Evolutionary conservation across 2,329 filamentous ascomycete genomes (phyloP).

Genomic region (Botrytis aclada): DNA sequence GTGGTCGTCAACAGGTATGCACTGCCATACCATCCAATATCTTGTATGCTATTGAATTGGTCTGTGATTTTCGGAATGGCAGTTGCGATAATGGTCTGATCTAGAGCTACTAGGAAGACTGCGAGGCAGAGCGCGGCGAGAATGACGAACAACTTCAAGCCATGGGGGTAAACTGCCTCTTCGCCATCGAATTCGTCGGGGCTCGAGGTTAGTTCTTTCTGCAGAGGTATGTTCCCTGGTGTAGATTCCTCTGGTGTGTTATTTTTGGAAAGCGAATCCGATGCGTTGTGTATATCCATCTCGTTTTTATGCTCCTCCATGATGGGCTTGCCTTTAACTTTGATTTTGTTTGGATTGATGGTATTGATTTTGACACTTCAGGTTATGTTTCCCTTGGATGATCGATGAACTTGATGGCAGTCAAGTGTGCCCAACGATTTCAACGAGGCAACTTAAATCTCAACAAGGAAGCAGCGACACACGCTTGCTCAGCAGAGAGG

Average conservation of each 20-base stretch:
- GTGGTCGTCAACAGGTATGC: slow-evolving; percentile 41
- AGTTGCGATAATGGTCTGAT: slow-evolving; percentile 40
- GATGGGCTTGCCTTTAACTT: background rate
- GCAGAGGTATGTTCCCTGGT: background rate
- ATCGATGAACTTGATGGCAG: background rate
- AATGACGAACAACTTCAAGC: slow-evolving; percentile 32
- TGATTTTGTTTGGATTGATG: background rate
- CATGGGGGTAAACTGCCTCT: slow-evolving; percentile 21
- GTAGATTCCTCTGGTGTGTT: background rate
- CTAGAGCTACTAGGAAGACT: slow-evolving; percentile 35
- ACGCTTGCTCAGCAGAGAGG: background rate
- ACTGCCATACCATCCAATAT: slow-evolving; percentile 47
- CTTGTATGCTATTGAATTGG: slow-evolving; percentile 41
- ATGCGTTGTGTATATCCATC: background rate
- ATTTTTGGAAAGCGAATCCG: background rate
- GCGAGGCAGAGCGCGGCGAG: slow-evolving; percentile 33
- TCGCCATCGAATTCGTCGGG: slow-evolving; percentile 7
- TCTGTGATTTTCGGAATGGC: slow-evolving; percentile 42
- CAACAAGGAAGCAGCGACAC: background rate
- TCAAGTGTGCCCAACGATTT: background rate
- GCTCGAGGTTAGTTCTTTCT: background rate
- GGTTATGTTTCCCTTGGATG: background rate
- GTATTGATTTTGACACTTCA: background rate
- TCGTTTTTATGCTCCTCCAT: background rate
- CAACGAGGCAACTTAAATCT: background rate